A percentile compares a stretch with the other conserved stretches of the same genome.
These are phyloP conservation scores for Mollisia scopiformis DNA, from an alignment of 2,329 filamentous ascomycete genomes.

Conservation along the genomic window DNA sequence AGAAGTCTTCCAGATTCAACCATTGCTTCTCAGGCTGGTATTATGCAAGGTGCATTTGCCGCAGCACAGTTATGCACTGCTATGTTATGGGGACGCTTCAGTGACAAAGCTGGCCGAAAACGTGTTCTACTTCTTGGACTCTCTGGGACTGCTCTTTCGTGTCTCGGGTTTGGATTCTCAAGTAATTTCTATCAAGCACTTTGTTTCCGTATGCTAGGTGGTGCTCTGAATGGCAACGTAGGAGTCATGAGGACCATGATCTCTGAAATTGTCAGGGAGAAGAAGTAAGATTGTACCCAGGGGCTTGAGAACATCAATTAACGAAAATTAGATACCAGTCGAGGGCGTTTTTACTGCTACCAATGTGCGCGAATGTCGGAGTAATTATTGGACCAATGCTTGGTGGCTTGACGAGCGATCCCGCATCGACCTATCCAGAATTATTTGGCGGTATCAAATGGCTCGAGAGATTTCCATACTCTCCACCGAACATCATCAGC, in stretches of 20 bases:
- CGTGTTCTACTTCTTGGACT: slow-evolving; percentile 65
- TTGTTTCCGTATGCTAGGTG: slow-evolving; percentile 63
- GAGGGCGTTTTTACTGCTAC: slow-evolving; percentile 47
- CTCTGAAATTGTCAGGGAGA: slow-evolving; percentile 71
- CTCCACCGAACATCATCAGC: slow-evolving; percentile 46
- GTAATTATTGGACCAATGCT: slow-evolving; percentile 46
- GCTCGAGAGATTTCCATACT: slow-evolving; percentile 47
- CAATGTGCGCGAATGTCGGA: slow-evolving; percentile 69
- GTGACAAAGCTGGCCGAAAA: slow-evolving; percentile 63
- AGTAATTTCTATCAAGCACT: slow-evolving; percentile 61
- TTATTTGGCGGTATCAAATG: slow-evolving; percentile 44
- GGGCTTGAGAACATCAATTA: not conserved
- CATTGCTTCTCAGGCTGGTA: slow-evolving; percentile 69
- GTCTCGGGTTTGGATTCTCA: slow-evolving; percentile 71
- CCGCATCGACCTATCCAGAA: slow-evolving; percentile 41
- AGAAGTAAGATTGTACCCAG: slow-evolving; percentile 49
- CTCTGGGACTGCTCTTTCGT: slow-evolving; percentile 63
- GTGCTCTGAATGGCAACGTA: slow-evolving; percentile 72
- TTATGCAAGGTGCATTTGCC: slow-evolving; percentile 68
- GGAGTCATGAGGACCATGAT: slow-evolving; percentile 78
- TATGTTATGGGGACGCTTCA: slow-evolving; percentile 68
- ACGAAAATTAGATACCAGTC: slow-evolving; percentile 39
- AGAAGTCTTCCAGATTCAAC: slow-evolving; percentile 39
- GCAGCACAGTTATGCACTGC: slow-evolving; percentile 71
- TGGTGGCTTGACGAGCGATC: slow-evolving; percentile 49